Evolutionary conservation across 2,329 filamentous ascomycete genomes (phyloP), one percentile per base, ranked within the genome.

Genomic region (Xylariaceae sp.): DNA sequence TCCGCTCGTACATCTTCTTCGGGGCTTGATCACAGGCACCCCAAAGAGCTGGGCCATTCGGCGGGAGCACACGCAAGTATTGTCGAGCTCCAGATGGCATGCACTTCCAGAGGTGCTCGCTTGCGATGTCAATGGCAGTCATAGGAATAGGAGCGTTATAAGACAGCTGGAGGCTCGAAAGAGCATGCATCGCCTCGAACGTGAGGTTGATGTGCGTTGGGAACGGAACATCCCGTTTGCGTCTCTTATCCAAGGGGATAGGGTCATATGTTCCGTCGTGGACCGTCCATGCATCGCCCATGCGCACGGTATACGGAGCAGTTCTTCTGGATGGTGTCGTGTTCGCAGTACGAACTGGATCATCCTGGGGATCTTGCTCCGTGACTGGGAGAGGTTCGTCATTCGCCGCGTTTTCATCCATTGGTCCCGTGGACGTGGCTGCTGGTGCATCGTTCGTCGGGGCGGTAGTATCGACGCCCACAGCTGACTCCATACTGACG

Each of bases 41-140:
- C 69, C 69, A 71, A 2, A 71, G 61, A 2, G 56, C 65, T 4
- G 68, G 68, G 8, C 68, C 68, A 23, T 67, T 66, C n/a, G 68
- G 66, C 13, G 63, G 52, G 10, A 54, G 8, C 4, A 70, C 39
- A 7, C 51, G 18, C 11, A 67, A 4, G n/a, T 48, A 44, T 7
- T 18, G 11, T 30, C 60, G 55, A 6, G 59, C 57, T 2, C 51
- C 55, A 2, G 8, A 11, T 2, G 68, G 67, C 15, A 69, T 64
- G 42, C 63, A 66, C 18, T 62, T 66, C 63, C 62, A 68, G 34
- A 70, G 1, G 58, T 70, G 67, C 2, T 65, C 57, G 15, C 4
- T 47, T 10, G 67, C 59, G 2, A 67, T 58, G 48, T 71, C 69
- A 48, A 71, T 18, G 49, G 67, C 65, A 7, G 54, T 51, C 2